A percentile compares a stretch with the other conserved stretches of the same genome.
Evolutionary conservation across 2,329 filamentous ascomycete genomes (phyloP).

Genomic region (Aspergillus sp.): DNA sequence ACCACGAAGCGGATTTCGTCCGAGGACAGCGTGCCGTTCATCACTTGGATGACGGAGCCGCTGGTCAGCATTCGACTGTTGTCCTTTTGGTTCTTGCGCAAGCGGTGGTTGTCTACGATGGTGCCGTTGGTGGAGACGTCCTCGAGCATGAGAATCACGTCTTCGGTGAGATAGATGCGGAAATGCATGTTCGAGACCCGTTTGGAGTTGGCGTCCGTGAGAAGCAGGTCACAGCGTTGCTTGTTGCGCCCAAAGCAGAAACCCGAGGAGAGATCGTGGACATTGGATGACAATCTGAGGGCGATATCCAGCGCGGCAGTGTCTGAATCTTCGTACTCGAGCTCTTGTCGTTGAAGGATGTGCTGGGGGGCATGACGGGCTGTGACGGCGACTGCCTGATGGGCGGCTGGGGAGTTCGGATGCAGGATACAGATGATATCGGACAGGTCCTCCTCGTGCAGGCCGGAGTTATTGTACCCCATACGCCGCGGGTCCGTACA

Average conservation of each 20-base stretch:
- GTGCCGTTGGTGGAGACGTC: slow-evolving; percentile 97
- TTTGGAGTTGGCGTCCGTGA: slow-evolving; percentile 67
- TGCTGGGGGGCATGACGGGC: slow-evolving; percentile 55
- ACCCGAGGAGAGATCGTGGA: slow-evolving; percentile 68
- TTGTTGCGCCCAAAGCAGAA: slow-evolving; percentile 84
- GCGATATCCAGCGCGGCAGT: slow-evolving; percentile 62
- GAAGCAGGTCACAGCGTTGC: slow-evolving; percentile 67
- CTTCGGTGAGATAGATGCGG: slow-evolving; percentile 84
- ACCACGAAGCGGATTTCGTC: slow-evolving; percentile 80
- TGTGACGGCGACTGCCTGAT: slow-evolving; percentile 64
- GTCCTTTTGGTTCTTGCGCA: slow-evolving; percentile 54
- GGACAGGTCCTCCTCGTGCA: slow-evolving; percentile 77
- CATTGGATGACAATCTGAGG: slow-evolving; percentile 71
- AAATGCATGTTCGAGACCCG: slow-evolving; percentile 95
- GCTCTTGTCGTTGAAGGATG: slow-evolving; percentile 54
- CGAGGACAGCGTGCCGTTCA: slow-evolving; percentile 46
- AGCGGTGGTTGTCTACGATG: slow-evolving; percentile 70
- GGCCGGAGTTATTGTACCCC: slow-evolving; percentile 77
- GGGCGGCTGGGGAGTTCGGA: slow-evolving; percentile 71
- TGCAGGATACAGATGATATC: slow-evolving; percentile 89
- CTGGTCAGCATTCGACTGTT: slow-evolving; percentile 66
- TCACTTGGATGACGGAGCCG: slow-evolving; percentile 71
- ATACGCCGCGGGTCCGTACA: slow-evolving; percentile 76
- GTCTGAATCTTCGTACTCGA: slow-evolving; percentile 41
- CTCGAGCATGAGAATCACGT: slow-evolving; percentile 85